Percentiles rank a stretch among this genome's conserved stretches.
phyloP scores from a whole-genome alignment of 805 yeast genomes.

The Kazachstania bromeliacearum region DNA sequence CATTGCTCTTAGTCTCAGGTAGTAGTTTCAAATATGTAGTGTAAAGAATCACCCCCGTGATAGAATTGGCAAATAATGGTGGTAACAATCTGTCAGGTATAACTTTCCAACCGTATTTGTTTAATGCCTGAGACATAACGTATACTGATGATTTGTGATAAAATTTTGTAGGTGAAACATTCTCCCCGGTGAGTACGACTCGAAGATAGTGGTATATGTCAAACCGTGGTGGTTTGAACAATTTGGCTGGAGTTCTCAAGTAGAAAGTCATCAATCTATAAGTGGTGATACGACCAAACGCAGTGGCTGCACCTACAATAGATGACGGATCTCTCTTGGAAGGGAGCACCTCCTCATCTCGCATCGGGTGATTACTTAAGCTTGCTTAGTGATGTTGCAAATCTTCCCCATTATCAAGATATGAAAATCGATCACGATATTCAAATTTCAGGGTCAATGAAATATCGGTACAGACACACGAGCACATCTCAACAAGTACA shows the following conservation, averaged over 20 bases:
- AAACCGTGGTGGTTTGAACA: slow-evolving; percentile 83
- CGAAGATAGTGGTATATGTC: slow-evolving; percentile 72
- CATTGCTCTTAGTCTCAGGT: slow-evolving; percentile 16
- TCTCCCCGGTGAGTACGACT: no score
- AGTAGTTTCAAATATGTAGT: slow-evolving; percentile 64
- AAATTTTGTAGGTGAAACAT: slow-evolving; percentile 14
- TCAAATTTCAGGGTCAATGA: no score
- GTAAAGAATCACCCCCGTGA: slow-evolving; percentile 79
- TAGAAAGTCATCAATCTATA: slow-evolving; percentile 71
- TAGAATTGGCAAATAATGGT: slow-evolving; percentile 79
- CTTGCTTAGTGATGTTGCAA: no score
- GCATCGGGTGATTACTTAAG: no score
- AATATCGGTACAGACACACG: no score
- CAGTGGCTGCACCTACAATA: slow-evolving; percentile 70
- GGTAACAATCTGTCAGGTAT: slow-evolving; percentile 76
- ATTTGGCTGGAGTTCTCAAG: slow-evolving; percentile 70
- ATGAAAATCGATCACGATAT: no score
- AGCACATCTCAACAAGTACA: no score
- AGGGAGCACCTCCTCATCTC: no score
- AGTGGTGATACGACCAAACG: slow-evolving; percentile 78
- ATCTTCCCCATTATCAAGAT: no score
- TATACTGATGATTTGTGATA: slow-evolving; percentile 75
- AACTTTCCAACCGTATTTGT: slow-evolving; percentile 74
- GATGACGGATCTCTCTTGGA: no score
- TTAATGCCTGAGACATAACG: slow-evolving; percentile 58